Percentiles rank a stretch among this genome's conserved stretches.
These are phyloP conservation scores for Davidsoniella eucalypti DNA, from an alignment of 2,329 filamentous ascomycete genomes.

Conservation along the genomic window DNA sequence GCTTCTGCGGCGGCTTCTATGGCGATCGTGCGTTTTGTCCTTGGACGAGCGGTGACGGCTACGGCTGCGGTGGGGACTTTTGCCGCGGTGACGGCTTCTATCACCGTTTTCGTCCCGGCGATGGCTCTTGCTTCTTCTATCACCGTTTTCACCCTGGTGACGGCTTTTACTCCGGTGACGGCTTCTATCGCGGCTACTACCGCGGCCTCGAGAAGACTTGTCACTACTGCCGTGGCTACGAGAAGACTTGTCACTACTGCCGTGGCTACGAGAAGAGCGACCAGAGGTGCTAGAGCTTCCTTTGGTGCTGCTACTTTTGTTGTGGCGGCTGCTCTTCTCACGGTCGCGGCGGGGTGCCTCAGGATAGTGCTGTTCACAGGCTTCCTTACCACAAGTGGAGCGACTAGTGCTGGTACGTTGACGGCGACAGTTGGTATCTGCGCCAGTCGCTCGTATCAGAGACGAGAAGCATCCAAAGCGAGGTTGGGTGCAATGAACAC, in stretches of 20 bases:
- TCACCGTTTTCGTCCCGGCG: neutral
- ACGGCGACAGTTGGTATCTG: slow-evolving; percentile 2
- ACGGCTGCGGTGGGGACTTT: neutral
- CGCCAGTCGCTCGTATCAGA: neutral
- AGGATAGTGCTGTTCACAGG: slow-evolving; percentile 5
- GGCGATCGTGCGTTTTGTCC: neutral
- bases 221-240: neutral
- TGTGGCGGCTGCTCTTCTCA: neutral
- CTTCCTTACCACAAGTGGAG: slow-evolving; percentile 7
- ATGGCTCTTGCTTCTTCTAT: neutral
- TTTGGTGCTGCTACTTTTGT: neutral
- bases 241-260: neutral
- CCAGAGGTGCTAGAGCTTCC: neutral
- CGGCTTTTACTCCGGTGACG: neutral
- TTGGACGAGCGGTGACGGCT: neutral
- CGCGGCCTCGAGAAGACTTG: neutral
- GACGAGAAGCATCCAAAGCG: slow-evolving; percentile 2
- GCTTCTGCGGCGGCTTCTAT: neutral
- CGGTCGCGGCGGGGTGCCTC: neutral
- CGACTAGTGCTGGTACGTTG: neutral
- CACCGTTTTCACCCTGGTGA: neutral
- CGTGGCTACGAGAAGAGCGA: neutral
- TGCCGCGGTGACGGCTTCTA: too few relatives aligned
- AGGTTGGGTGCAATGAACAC: neutral
- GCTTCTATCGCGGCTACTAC: neutral